Percentiles rank a stretch among this genome's conserved stretches.
phyloP scores from a whole-genome alignment of 495 filamentous ascomycete species.

The Parathielavia appendiculata region DNA sequence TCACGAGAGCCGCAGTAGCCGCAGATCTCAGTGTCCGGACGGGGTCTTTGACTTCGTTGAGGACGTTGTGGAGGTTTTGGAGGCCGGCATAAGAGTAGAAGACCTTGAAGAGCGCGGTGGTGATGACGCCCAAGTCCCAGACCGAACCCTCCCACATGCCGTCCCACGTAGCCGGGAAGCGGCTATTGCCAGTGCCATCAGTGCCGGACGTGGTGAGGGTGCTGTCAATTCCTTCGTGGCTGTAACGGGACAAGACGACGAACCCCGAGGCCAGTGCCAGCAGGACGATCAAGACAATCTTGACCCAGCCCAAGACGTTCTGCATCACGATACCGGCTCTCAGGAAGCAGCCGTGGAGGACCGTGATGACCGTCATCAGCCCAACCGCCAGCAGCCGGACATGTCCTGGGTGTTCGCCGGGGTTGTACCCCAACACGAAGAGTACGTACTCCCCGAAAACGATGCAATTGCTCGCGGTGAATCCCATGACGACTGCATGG shows the following conservation, averaged over 20 bases:
- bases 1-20: slow-evolving; percentile 54
- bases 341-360: slow-evolving; percentile 57
- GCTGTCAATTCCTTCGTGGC: neutral
- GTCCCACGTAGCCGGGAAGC: too few species aligned
- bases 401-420: slow-evolving; percentile 44
- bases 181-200: too few species aligned
- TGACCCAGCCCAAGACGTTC: slow-evolving; percentile 62
- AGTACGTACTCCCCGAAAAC: slow-evolving; percentile 65
- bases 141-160: slow-evolving; percentile 15
- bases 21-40: slow-evolving; percentile 55
- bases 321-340: slow-evolving; percentile 61
- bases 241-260: slow-evolving; percentile 44
- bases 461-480: slow-evolving; percentile 56
- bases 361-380: slow-evolving; percentile 54
- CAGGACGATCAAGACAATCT: slow-evolving; percentile 60
- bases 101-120: slow-evolving; percentile 44
- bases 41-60: slow-evolving; percentile 57
- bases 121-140: slow-evolving; percentile 35
- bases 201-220: slow-evolving; percentile 12
- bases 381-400: slow-evolving; percentile 57
- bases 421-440: slow-evolving; percentile 50
- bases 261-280: slow-evolving; percentile 56
- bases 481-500: slow-evolving; percentile 51
- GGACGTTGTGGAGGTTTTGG: slow-evolving; percentile 46
- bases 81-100: slow-evolving; percentile 47